Evolutionary conservation across 1,284 basidiomycete species (phyloP).

Genomic region (Fomitopsis betulina): DNA sequence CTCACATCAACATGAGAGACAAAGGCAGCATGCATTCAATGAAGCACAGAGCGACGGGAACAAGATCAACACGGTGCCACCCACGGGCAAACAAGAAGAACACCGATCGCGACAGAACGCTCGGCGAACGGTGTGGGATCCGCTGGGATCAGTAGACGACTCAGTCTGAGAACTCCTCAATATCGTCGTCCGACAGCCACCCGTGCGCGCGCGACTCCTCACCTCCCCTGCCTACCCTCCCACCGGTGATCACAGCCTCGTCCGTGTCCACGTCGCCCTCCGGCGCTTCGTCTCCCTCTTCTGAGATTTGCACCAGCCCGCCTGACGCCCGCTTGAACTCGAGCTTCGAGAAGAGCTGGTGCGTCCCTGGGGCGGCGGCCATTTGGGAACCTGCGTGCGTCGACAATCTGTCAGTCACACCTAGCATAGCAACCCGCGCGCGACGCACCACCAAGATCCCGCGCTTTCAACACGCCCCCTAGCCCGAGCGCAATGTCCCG

Average conservation of each 20-base stretch:
- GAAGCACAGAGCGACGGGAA: too few relatives aligned
- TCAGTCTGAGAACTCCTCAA: constrained; percentile 73
- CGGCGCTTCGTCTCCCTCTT: constrained; percentile 28
- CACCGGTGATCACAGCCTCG: constrained; percentile 15
- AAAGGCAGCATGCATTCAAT: too few relatives aligned
- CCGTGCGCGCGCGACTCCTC: constrained; percentile 33
- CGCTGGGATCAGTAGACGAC: too few relatives aligned
- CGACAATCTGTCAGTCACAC: not conserved
- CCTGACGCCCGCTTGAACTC: constrained; percentile 33
- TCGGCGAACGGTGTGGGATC: too few relatives aligned
- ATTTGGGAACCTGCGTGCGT: not conserved
- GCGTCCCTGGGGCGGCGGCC: constrained; percentile 35
- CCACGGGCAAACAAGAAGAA: too few relatives aligned
- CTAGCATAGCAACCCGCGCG: not conserved
- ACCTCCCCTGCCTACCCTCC: constrained; percentile 5
- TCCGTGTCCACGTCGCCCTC: constrained; percentile 24
- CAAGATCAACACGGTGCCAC: too few relatives aligned
- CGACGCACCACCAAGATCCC: constrained; percentile 17
- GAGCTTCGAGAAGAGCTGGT: constrained; percentile 52
- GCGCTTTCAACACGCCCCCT: constrained; percentile 53
- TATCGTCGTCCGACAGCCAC: constrained; percentile 68
- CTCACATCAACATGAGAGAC: too few relatives aligned
- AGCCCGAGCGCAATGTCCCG: constrained; percentile 52
- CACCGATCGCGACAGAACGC: too few relatives aligned
- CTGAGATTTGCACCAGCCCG: constrained; percentile 32